Evolutionary conservation across 2,329 filamentous ascomycete genomes (phyloP), one percentile per base, ranked within the genome.

Genomic region (Dactylella cylindrospora): DNA sequence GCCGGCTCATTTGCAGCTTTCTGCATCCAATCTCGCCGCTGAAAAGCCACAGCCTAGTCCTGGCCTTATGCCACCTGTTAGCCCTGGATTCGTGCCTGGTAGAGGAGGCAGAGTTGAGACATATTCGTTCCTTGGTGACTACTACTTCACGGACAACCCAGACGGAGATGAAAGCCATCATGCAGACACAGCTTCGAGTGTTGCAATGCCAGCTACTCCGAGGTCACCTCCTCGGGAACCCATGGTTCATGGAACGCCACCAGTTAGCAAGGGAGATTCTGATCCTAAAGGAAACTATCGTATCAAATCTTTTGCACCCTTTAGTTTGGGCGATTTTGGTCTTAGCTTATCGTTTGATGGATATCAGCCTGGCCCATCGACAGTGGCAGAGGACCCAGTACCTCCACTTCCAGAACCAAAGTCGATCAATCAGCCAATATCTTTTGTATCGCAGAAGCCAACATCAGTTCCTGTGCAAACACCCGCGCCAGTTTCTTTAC

Each of bases 101-200:
- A 52, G 55, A 44, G 43, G 35, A 25, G 47, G 55, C 15, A 38
- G 59, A 22, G 40, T 26, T 8, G 50, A 64, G 26, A 64, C 59
- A 19, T 64, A 64, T 26, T 64, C 59, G 6, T 64, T 64, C 32
- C 50, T 64, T 38, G 59, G 50, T 13, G 59, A 64, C 25, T 64
- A 64, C 31, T 64, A 64, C 50, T 64, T 64, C 33, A 43, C 41
- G 31, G 55, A 53, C 17, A 29, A 44, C 20, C 46, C 43, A 38
- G 47, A 49, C 32, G 55, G 29, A 20, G 38, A 60, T 13, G 38
- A 35, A 13, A 7, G 9, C 12, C 46, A 60, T n/a, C 32, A 50
- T n/a, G n/a, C n/a, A 17, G n/a, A 38, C 5, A 19, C 10, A 19
- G 15, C 33, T 17, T 3, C 15, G 3, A 19, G 22, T 6, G 15